phyloP scores from a whole-genome alignment of 163 green algal genomes.

The Chloromonas sp. region DNA sequence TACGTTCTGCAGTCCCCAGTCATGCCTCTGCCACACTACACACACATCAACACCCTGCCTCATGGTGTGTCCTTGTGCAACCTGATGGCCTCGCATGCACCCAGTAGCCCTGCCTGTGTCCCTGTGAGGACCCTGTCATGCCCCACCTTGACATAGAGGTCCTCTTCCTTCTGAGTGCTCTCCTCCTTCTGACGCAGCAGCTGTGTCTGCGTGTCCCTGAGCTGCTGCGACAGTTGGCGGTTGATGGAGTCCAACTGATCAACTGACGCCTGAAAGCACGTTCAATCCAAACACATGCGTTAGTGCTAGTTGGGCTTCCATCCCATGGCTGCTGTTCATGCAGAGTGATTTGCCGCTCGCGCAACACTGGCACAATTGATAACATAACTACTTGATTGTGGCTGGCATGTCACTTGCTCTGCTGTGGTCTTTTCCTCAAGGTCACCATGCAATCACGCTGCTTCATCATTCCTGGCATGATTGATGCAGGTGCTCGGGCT shows the following conservation, averaged over 20 bases:
- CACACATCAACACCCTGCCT: too few species aligned
- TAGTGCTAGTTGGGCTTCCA: neutral
- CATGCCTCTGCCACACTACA: neutral
- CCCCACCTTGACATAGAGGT: conserved; percentile 18
- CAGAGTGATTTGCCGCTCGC: too few species aligned
- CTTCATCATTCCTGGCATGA: neutral
- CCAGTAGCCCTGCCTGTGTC: too few species aligned
- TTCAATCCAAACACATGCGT: neutral
- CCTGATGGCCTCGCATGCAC: too few species aligned
- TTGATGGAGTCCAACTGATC: conserved; percentile 11
- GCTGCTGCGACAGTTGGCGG: neutral
- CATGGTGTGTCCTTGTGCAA: too few species aligned
- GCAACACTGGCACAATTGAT: too few species aligned
- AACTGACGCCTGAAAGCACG: conserved; percentile 11
- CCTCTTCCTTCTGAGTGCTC: conserved; percentile 10
- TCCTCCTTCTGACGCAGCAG: conserved; percentile 8
- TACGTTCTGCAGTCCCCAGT: neutral
- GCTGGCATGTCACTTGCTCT: neutral
- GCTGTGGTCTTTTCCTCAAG: neutral
- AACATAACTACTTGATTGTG: neutral
- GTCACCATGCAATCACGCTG: neutral
- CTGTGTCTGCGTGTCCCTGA: neutral
- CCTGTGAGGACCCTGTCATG: neutral
- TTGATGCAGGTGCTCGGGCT: neutral
- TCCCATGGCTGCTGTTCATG: too few species aligned